Base-by-base conservation (phyloP, 1,139 yeast genomes). In the Pichia cactophila region DNA sequence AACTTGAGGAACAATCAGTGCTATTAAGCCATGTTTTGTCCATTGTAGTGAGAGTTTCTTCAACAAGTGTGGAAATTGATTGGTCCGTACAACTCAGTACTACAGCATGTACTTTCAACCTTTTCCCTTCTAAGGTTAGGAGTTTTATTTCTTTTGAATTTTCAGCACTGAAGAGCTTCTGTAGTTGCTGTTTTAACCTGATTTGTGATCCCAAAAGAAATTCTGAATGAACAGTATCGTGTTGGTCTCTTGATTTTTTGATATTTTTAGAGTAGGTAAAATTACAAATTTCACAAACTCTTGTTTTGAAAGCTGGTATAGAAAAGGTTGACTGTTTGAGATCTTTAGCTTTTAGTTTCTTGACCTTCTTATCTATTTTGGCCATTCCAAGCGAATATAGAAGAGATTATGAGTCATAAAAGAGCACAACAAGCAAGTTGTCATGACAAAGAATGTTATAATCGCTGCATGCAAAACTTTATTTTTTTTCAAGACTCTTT, bases 181-280 rank as follows among this genome's bases (percentile, higher is more conserved):
- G 28, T 16, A 16, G 6, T 5, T 26, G 29, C n/a, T 20, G 7
- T 28, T 45, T 43, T 4, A 46, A 37, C 3, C 1, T 38, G 8
- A 51, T 23, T 36, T 39, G 28, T 11, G 72, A 62, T 2, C 90
- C 89, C 54, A 65, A 70, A 47, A 68, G 59, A 54, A 69, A 80
- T 50, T 64, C 65, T 42, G 60, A 61, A 57, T 74, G 89, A 63
- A 72, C 78, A 56, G 67, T 70, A 0, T 64, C 58, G 57, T 83
- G 92, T 12, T 73, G 51, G 35, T 66, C 66, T 28, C 61, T 61
- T 54, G 44, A 46, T 43, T 46, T 42, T 23, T 46, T 46, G 8
- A n/a, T 26, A 9, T 43, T 16, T 12, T 23, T 28, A 2, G 36
- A n/a, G 20, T 38, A 46, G n/a, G 43, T 9, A 5, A 41, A 43